Evolutionary conservation across 345 rosid genomes (phyloP).

Genomic region (Streptanthus diversifolius): DNA sequence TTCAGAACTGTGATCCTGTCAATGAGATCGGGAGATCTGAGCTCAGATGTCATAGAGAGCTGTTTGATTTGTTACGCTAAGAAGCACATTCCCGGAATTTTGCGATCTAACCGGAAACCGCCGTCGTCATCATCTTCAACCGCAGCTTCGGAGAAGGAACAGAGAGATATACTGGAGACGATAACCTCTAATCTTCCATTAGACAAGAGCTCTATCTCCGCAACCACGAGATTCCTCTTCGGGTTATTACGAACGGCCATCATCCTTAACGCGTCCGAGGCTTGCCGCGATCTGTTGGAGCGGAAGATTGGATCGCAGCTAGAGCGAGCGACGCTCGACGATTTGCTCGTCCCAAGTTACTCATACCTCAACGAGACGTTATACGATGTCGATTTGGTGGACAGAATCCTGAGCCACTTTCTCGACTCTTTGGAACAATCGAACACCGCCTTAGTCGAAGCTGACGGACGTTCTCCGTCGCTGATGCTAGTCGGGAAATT

Average conservation of each 20-base stretch:
- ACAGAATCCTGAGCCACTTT: constrained; percentile 70
- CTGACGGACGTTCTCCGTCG: constrained; percentile 45
- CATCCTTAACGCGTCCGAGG: constrained; percentile 72
- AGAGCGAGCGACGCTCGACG: constrained; percentile 82
- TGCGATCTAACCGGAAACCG: constrained; percentile 67
- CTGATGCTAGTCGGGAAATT: constrained; percentile 86
- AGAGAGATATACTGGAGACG: constrained; percentile 72
- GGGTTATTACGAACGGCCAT: constrained; percentile 74
- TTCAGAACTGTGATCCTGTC: constrained; percentile 57
- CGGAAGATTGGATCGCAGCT: constrained; percentile 80
- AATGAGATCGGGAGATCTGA: constrained; percentile 57
- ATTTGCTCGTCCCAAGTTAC: constrained; percentile 88
- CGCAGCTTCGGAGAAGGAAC: constrained; percentile 57
- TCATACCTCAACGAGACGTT: constrained; percentile 89
- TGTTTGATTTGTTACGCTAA: constrained; percentile 77
- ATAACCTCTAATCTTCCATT: constrained; percentile 60
- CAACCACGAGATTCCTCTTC: constrained; percentile 61
- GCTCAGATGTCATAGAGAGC: constrained; percentile 63
- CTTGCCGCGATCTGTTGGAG: constrained; percentile 59
- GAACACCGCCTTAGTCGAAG: constrained; percentile 30
- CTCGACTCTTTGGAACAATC: constrained; percentile 51
- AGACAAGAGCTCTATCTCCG: constrained; percentile 53
- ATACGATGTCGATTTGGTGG: constrained; percentile 91
- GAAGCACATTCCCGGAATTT: constrained; percentile 74
- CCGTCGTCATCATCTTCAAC: constrained; percentile 43